A percentile compares a stretch with the other conserved stretches of the same genome.
These are phyloP conservation scores for Rhodamnia argentea DNA, from an alignment of 345 rosid genomes.

Conservation along the genomic window DNA sequence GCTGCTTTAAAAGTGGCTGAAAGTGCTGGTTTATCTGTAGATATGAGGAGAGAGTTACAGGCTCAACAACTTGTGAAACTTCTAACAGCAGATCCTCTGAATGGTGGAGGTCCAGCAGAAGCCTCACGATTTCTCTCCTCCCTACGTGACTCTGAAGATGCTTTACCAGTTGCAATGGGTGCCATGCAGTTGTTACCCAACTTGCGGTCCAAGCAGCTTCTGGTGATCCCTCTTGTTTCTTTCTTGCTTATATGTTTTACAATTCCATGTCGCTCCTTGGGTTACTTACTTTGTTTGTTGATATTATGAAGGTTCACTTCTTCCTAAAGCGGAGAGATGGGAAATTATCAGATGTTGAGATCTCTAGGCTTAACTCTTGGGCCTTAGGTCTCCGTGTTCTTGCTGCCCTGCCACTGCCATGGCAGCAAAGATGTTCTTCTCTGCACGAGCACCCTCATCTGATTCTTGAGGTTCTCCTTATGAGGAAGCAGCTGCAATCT, in stretches of 20 bases:
- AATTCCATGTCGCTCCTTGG: background rate
- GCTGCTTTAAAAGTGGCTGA: conserved; percentile 98
- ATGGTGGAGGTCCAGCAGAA: conserved; percentile 99
- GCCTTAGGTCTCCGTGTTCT: conserved; percentile 95
- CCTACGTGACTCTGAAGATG: conserved; percentile 84
- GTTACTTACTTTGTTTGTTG: conserved; percentile 11
- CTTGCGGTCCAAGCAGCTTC: conserved; percentile 93
- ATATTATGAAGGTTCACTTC: conserved; percentile 73
- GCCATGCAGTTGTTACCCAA: conserved; percentile 96
- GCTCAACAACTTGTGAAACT: conserved; percentile 97
- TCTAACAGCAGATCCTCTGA: conserved; percentile 93
- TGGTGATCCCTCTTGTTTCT: conserved; percentile 31
- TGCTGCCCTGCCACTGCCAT: conserved; percentile 90
- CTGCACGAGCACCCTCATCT: conserved; percentile 92
- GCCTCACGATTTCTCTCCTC: conserved; percentile 95
- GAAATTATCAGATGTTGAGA: conserved; percentile 69
- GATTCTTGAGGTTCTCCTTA: conserved; percentile 88
- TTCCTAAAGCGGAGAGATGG: conserved; percentile 86
- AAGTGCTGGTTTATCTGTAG: conserved; percentile 79
- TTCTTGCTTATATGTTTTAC: background rate
- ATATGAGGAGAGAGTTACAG: conserved; percentile 88
- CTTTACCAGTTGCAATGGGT: conserved; percentile 92
- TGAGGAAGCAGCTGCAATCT: conserved; percentile 93
- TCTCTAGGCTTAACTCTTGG: conserved; percentile 90
- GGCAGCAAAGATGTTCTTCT: conserved; percentile 98